Base-by-base conservation (phyloP, 495 filamentous ascomycete species). In the Penicillium turbatum region DNA sequence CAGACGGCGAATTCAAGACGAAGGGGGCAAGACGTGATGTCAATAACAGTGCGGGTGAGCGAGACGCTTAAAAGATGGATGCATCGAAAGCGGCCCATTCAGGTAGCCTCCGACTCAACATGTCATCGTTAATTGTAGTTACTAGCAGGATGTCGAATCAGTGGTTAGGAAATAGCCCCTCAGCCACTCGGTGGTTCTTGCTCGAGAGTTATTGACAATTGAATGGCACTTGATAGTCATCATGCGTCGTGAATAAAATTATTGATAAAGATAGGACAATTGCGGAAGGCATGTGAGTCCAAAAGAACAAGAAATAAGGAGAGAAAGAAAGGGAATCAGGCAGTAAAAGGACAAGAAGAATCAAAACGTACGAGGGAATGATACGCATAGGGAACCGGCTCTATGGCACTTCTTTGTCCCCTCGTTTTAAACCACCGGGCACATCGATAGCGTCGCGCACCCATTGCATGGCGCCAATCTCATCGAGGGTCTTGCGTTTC, bases 401-500 rank as follows among this genome's bases (percentile, higher is more conserved):
- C 70, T 73, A 77, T 13, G 74, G 72, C 49, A 75, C 83, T 64
- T 82, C 78, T 54, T 87, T 86, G 57, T 89, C 85, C 40, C 83
- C 76, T 54, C 84, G 78, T 60, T 80, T 80, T 50, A 95, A 71
- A 6, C 89, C 87, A 13, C 80, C 85, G 6, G 84, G 81, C 4
- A 92, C 83, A 51, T 76, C 59, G 35, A 98, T 86, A 5, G 83
- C 92, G 17, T 78, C 79, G 27, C 69, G 71, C 5, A 98, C 88
- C 90, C 90, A 98, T 46, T 83, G 79, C 47, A 80, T 79, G 45
- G 79, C 75, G 35, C 79, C 83, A 29, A 96, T 84, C 52, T 84
- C 82, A 55, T 85, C 80, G 49, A 97, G 66, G 19, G 73, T 74
- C 80, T 86, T 90, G 36, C 93, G 75, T 48, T 81, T 87, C 24